Percentiles rank a stretch among this genome's conserved stretches.
phyloP scores from a whole-genome alignment of 306 rosid species.

The Neltuma alba region DNA sequence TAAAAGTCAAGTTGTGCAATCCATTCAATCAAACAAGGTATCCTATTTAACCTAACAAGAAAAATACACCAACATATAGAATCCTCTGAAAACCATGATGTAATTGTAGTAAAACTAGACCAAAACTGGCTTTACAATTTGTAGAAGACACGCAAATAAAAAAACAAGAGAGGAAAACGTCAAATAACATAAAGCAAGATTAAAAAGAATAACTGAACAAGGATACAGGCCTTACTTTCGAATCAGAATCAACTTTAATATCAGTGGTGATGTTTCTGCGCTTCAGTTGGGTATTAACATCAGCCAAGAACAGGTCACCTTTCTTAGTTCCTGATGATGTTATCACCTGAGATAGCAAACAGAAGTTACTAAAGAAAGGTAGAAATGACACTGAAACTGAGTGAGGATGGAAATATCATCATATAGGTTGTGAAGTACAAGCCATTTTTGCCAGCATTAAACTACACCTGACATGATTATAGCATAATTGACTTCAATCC shows the following conservation, averaged over 20 bases:
- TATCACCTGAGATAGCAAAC: constrained; percentile 63
- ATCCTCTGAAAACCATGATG: not conserved
- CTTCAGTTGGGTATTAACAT: constrained; percentile 86
- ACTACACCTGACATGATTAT: not conserved
- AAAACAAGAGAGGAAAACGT: not conserved
- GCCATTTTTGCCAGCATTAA: constrained; percentile 11
- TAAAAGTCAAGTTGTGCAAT: not conserved
- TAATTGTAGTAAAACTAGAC: not conserved
- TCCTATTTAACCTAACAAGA: not conserved
- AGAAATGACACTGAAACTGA: constrained; percentile 8
- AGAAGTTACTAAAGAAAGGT: not conserved
- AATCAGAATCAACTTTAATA: constrained; percentile 86
- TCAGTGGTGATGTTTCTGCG: constrained; percentile 80
- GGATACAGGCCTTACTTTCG: constrained; percentile 59
- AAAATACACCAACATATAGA: not conserved
- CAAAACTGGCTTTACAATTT: not conserved
- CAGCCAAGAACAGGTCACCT: constrained; percentile 81
- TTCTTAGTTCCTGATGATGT: constrained; percentile 84
- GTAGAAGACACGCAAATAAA: not conserved
- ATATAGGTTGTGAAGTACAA: not conserved
- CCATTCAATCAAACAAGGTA: not conserved
- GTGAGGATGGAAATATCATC: not conserved
- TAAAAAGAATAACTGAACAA: constrained; percentile 16
- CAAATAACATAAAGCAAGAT: too few species aligned
- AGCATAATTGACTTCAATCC: constrained; percentile 14